phyloP scores from a whole-genome alignment of 257 asterid species.

The Plantago major region DNA sequence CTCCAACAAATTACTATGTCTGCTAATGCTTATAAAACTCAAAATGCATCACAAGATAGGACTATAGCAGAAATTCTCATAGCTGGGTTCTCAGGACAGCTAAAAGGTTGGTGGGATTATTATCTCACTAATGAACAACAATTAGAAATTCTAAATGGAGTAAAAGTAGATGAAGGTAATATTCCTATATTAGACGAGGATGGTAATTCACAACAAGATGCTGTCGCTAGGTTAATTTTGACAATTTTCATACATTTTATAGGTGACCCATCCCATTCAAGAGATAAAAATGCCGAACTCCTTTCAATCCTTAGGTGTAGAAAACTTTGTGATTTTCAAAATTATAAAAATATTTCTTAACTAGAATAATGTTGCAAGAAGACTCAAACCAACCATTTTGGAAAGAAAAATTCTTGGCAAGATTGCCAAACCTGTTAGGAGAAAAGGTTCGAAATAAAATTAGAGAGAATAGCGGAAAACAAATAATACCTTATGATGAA shows the following conservation, averaged over 20 bases:
- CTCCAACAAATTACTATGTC: not conserved
- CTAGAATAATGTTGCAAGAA: not conserved
- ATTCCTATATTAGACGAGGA: not conserved
- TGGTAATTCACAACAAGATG: not conserved
- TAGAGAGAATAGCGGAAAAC: not conserved
- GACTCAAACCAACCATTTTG: too few species aligned
- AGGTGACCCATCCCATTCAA: not conserved
- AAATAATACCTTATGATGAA: not conserved
- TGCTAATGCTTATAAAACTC: not conserved
- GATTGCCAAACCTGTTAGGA: not conserved
- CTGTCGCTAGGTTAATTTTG: not conserved
- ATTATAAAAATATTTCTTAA: not conserved
- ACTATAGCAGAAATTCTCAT: not conserved
- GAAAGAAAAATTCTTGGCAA: too few species aligned
- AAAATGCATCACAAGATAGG: not conserved
- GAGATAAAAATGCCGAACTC: too few species aligned
- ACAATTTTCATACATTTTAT: not conserved
- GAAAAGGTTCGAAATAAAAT: not conserved
- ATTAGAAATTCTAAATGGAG: not conserved
- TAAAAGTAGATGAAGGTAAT: not conserved
- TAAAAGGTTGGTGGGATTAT: too few species aligned
- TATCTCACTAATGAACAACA: not conserved
- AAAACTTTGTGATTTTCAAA: not conserved
- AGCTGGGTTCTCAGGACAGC: too few species aligned
- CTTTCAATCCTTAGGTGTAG: not conserved